Conservation (phyloP, 2,329 filamentous ascomycete species). For the Periconia sp. region DNA sequence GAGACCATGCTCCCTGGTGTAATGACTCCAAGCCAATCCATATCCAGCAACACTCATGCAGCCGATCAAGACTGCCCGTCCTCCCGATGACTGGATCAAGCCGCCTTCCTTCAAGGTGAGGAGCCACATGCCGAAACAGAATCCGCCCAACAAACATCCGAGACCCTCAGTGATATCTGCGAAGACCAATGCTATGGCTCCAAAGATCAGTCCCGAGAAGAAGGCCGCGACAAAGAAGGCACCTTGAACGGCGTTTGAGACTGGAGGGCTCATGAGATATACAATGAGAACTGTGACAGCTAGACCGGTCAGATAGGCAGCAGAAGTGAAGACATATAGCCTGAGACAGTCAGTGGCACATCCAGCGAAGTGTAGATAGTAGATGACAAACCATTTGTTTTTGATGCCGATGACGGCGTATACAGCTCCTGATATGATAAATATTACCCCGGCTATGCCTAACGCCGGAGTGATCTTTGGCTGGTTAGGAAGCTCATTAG, state of each 20-base stretch:
- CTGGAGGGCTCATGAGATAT: conserved; percentile 82
- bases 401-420: conserved; percentile 82
- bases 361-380: neutral
- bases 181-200: conserved; percentile 75
- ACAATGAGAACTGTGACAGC: conserved; percentile 80
- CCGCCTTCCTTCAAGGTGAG: conserved; percentile 76
- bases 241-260: conserved; percentile 76
- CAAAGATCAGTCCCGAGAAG: conserved; percentile 72
- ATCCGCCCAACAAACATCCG: conserved; percentile 85
- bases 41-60: conserved; percentile 69
- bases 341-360: conserved; percentile 23
- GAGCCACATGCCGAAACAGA: conserved; percentile 88
- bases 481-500: conserved; percentile 62
- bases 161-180: conserved; percentile 80
- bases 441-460: conserved; percentile 74
- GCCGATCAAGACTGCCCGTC: conserved; percentile 75
- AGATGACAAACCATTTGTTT: conserved; percentile 60
- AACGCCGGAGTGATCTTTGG: conserved; percentile 79
- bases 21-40: conserved; percentile 69
- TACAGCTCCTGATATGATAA: conserved; percentile 70
- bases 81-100: conserved; percentile 62
- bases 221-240: conserved; percentile 81
- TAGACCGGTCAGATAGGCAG: conserved; percentile 71
- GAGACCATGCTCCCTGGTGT: conserved; percentile 75
- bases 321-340: conserved; percentile 67